Percentiles rank a stretch among this genome's conserved stretches.
phyloP scores from a whole-genome alignment of 169 alveolate genomes.

The Plasmodium blacklocki region DNA sequence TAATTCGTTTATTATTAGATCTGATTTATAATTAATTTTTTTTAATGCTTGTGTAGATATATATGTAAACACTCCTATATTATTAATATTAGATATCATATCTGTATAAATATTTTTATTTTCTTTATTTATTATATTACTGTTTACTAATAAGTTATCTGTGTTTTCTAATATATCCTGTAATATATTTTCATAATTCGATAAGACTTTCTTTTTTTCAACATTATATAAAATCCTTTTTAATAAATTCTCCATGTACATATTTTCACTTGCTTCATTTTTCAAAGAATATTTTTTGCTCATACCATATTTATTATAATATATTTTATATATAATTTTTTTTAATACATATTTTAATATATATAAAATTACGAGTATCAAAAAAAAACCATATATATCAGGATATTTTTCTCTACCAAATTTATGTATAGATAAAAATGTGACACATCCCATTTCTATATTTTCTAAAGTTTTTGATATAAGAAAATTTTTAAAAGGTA shows the following conservation, averaged over 20 bases:
- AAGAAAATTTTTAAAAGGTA: conserved; percentile 35
- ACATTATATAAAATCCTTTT: conserved; percentile 36
- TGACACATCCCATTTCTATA: conserved; percentile 4
- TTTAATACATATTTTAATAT: conserved; percentile 8
- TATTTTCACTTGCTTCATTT: conserved; percentile 8
- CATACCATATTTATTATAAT: background rate
- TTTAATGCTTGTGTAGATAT: conserved; percentile 66
- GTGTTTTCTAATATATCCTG: conserved; percentile 25
- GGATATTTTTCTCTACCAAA: conserved; percentile 23
- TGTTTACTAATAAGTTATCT: conserved; percentile 27
- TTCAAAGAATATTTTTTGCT: background rate
- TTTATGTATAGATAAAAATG: conserved; percentile 30
- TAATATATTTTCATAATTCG: conserved; percentile 10
- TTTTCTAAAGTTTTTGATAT: conserved; percentile 14
- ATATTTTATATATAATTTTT: background rate
- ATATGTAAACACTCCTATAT: conserved; percentile 56
- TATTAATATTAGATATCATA: conserved; percentile 39
- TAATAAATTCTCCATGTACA: conserved; percentile 30
- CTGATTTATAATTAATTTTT: conserved; percentile 22
- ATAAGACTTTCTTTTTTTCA: conserved; percentile 6
- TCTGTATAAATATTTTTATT: conserved; percentile 60
- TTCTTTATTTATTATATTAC: conserved; percentile 29
- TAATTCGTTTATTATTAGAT: conserved; percentile 22
- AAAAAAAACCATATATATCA: conserved; percentile 22
- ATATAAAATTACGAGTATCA: conserved; percentile 9